Evolutionary conservation across 345 rosid genomes (phyloP).

Genomic region (Hevea brasiliensis): DNA sequence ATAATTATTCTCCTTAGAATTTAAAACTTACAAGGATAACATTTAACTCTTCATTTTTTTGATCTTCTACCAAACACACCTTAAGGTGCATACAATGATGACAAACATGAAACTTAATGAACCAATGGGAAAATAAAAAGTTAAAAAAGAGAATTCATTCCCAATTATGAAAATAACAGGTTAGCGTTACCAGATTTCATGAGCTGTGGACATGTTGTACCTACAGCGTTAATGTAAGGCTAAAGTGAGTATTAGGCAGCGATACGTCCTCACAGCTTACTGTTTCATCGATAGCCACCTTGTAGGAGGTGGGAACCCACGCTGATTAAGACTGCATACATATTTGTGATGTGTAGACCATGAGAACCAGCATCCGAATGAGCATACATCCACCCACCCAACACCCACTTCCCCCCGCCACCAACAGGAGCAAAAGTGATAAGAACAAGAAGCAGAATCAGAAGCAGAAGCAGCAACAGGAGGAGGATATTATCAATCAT

Average conservation of each 20-base stretch:
- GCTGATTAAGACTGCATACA: constrained; percentile 14
- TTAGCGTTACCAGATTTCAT: constrained; percentile 7
- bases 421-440: neutral
- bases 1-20: too few relatives aligned
- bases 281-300: constrained; percentile 12
- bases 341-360: neutral
- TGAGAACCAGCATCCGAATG: neutral
- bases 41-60: too few relatives aligned
- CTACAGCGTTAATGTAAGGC: constrained; percentile 21
- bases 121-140: neutral
- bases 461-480: too few relatives aligned
- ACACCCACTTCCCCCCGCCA: constrained; percentile 9
- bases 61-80: too few relatives aligned
- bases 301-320: constrained; percentile 15
- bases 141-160: neutral
- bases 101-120: neutral
- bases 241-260: neutral
- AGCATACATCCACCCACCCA: neutral
- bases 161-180: constrained; percentile 15
- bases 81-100: too few relatives aligned
- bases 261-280: constrained; percentile 18
- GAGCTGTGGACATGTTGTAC: neutral
- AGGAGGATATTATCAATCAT: too few relatives aligned
- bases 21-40: too few relatives aligned
- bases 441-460: neutral